These are phyloP conservation scores for Tetraselmis chui DNA, from an alignment of 139 green algal species.

Conservation along the genomic window DNA sequence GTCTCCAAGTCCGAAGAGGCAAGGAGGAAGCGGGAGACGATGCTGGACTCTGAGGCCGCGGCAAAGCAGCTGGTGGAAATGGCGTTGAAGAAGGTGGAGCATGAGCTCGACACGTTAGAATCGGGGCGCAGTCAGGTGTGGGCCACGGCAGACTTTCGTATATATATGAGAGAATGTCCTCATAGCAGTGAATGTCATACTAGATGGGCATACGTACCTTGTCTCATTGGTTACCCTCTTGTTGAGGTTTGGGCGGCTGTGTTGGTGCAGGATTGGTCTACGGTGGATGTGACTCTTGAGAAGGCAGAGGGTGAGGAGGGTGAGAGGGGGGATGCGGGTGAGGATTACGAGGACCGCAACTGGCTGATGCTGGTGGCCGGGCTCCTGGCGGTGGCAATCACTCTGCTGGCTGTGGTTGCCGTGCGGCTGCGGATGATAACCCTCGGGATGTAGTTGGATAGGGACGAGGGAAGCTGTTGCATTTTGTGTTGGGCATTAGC, in stretches of 20 bases:
- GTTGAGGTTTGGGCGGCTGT: too few species aligned
- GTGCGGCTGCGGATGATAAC: constrained; percentile 30
- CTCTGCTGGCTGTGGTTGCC: constrained; percentile 64
- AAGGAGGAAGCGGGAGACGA: background rate
- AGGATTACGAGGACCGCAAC: constrained; percentile 30
- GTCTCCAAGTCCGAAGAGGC: background rate
- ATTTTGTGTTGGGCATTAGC: too few species aligned
- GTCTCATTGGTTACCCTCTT: too few species aligned
- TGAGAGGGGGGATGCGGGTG: constrained; percentile 18
- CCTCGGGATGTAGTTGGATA: background rate
- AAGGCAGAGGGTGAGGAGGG: background rate
- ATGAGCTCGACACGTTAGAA: background rate
- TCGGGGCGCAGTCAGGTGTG: background rate
- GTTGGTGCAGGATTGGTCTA: background rate
- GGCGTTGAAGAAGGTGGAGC: background rate
- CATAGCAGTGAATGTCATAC: too few species aligned
- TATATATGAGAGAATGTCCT: too few species aligned
- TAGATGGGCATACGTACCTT: too few species aligned
- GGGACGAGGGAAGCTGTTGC: too few species aligned
- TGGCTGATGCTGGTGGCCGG: constrained; percentile 71
- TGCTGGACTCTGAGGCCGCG: background rate
- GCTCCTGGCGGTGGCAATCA: constrained; percentile 45
- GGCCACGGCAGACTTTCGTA: too few species aligned
- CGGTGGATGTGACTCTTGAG: background rate
- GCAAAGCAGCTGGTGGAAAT: background rate